These are phyloP conservation scores for Hypoxylon crocopeplum DNA, from an alignment of 495 filamentous ascomycete genomes.

Conservation along the genomic window DNA sequence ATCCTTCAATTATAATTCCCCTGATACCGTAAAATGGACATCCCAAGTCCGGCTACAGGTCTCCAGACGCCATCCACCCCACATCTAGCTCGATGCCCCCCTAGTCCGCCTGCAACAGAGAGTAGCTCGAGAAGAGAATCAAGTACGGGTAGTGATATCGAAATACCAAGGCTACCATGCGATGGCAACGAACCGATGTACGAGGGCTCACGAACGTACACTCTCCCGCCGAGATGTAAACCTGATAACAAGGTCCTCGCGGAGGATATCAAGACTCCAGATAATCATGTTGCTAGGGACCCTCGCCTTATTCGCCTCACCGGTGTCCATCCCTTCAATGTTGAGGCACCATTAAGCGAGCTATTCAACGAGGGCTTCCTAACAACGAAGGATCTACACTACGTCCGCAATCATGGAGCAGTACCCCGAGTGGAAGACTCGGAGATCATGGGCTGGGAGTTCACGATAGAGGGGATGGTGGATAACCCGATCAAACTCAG, in stretches of 20 bases:
- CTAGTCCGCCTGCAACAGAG: slow-evolving; percentile 32
- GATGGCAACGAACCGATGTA: slow-evolving; percentile 16
- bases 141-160: slow-evolving; percentile 17
- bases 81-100: slow-evolving; percentile 25
- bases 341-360: slow-evolving; percentile 82
- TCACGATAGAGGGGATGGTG: slow-evolving; percentile 86
- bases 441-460: slow-evolving; percentile 80
- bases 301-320: slow-evolving; percentile 87
- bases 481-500: slow-evolving; percentile 76
- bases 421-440: slow-evolving; percentile 80
- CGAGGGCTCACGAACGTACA: slow-evolving; percentile 43
- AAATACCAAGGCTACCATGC: slow-evolving; percentile 5
- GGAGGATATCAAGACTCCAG: slow-evolving; percentile 82
- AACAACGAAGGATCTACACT: slow-evolving; percentile 91
- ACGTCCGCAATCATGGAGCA: slow-evolving; percentile 93
- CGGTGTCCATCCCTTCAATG: slow-evolving; percentile 93
- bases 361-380: slow-evolving; percentile 89
- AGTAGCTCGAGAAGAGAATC: slow-evolving; percentile 33
- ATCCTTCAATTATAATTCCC: background rate
- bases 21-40: slow-evolving; percentile 24
- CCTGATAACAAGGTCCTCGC: slow-evolving; percentile 69
- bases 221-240: slow-evolving; percentile 75
- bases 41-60: background rate
- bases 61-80: slow-evolving; percentile 10
- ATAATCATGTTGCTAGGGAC: slow-evolving; percentile 86